Base-by-base conservation (phyloP, 495 filamentous ascomycete species). In the Mytilinidion resinicola region DNA sequence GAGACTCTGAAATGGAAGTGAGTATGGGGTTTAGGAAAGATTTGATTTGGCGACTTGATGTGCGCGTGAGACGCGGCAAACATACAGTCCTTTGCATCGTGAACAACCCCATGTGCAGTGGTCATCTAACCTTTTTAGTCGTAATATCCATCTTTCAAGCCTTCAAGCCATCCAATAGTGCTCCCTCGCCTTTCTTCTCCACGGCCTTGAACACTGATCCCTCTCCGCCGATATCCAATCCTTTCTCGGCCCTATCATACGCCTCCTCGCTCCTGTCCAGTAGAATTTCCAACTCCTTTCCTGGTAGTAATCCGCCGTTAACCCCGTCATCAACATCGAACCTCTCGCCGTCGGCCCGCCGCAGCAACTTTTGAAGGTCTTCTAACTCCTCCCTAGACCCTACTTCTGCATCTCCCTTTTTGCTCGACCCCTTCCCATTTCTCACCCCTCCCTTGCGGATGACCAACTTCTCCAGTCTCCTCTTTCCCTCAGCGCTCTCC, bases 381-480 rank as follows among this genome's bases (percentile, higher is more conserved):
- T 87, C 81, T 49, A 79, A 72, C 42, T 84, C 83, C 35, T 63
- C 69, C 20, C 65, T 34, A 2, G 25, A 30, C 6, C 25, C 25
- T 30, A 30, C 2, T 49, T 51, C 30, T 51, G 78, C 58, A 33
- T 73, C 73, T 63, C 81, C 77, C 20, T 58, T 59, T 52, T 54
- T 62, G 36, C 70, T 64, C 39, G 65, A 63, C 36, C 80, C 78
- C 12, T 81, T 72, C 41, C 85, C 83, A 35, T 78, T 79, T 63
- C 84, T 50, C 51, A 90, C 87, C 4, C 83, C 79, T 3, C 91
- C 95, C 69, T 96, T 96, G 66, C 91, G 89, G 60, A 98, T 97
- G 14, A 98, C 91, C 2, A 97, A 76, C 68, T 96, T 91, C 69
- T 97, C 93, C 0, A 98, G 76, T 9, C 93, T 79, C n/a, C 95